A percentile compares a stretch with the other conserved stretches of the same genome.
Conservation (phyloP, 495 filamentous ascomycete species). For the Hyaloscypha bicolor region DNA sequence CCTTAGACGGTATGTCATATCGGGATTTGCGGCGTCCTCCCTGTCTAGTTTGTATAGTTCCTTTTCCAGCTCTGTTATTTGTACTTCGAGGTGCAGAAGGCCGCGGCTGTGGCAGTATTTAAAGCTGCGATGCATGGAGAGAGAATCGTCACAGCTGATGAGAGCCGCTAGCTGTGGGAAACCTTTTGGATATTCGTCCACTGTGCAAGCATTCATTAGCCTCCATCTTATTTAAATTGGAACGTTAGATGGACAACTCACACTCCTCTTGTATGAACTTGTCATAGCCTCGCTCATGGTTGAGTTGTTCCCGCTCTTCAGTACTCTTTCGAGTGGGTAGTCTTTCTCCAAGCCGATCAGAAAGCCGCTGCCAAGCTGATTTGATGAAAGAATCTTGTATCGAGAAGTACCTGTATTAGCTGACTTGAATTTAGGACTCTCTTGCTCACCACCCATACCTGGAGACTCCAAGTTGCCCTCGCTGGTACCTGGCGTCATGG, state of each 20-base stretch:
- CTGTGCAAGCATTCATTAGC: constrained; percentile 26
- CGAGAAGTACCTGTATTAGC: not conserved
- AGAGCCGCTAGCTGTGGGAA: constrained; percentile 14
- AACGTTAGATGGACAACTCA: not conserved
- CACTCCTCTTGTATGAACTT: not conserved
- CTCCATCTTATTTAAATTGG: not conserved
- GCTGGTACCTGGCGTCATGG: not conserved
- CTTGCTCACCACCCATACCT: not conserved
- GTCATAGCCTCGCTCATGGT: not conserved
- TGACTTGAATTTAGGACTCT: not conserved
- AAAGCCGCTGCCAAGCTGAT: not conserved
- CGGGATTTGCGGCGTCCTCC: constrained; percentile 18
- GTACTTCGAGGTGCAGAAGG: constrained; percentile 39
- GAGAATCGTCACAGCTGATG: not conserved
- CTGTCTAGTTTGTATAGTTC: constrained; percentile 35
- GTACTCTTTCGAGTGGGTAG: not conserved
- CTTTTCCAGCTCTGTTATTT: constrained; percentile 36
- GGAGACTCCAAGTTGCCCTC: not conserved
- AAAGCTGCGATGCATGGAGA: constrained; percentile 5
- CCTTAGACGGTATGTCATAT: not conserved
- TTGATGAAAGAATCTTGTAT: not conserved
- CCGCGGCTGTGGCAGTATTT: constrained; percentile 23
- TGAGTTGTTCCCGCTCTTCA: not conserved
- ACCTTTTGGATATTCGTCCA: constrained; percentile 6
- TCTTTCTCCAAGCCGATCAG: not conserved